phyloP scores from a whole-genome alignment of 768 basidiomycete species.

The Lactarius quietus region DNA sequence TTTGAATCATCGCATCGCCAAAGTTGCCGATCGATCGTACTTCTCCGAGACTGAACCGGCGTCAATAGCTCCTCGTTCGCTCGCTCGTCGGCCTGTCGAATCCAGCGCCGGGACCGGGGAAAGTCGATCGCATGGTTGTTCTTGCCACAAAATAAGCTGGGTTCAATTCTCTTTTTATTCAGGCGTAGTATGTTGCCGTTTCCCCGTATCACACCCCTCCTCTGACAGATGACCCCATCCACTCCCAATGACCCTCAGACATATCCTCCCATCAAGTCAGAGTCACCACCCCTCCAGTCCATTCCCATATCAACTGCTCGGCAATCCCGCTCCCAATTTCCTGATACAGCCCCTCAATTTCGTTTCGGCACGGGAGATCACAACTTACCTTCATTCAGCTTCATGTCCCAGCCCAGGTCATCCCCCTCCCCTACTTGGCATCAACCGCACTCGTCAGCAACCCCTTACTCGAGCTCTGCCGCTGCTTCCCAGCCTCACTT shows the following conservation, averaged over 20 bases:
- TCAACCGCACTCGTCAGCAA: conserved; percentile 2
- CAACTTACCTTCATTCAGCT: conserved; percentile 27
- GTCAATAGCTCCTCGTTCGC: neutral
- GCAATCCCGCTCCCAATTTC: conserved; percentile 1
- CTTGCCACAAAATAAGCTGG: neutral
- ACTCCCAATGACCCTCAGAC: neutral
- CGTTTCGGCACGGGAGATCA: conserved; percentile 30
- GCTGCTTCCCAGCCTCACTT: conserved; percentile 16
- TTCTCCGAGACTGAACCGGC: neutral
- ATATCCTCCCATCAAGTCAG: conserved; percentile 21
- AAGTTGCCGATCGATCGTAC: neutral
- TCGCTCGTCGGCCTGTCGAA: neutral
- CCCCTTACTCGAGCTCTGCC: conserved; percentile 3
- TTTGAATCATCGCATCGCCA: neutral
- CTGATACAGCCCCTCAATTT: conserved; percentile 23
- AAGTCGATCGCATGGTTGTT: neutral
- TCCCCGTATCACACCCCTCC: neutral
- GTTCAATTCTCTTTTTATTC: conserved; percentile 9
- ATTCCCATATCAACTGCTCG: conserved; percentile 10
- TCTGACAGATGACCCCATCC: conserved; percentile 11
- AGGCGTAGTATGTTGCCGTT: conserved; percentile 1
- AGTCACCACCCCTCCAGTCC: conserved; percentile 20
- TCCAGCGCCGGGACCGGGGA: neutral
- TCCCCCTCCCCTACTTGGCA: conserved; percentile 26
- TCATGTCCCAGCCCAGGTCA: conserved; percentile 27